These are phyloP conservation scores for Pseudotsuga menziesii DNA, from an alignment of 75 land plant species.

Conservation along the genomic window DNA sequence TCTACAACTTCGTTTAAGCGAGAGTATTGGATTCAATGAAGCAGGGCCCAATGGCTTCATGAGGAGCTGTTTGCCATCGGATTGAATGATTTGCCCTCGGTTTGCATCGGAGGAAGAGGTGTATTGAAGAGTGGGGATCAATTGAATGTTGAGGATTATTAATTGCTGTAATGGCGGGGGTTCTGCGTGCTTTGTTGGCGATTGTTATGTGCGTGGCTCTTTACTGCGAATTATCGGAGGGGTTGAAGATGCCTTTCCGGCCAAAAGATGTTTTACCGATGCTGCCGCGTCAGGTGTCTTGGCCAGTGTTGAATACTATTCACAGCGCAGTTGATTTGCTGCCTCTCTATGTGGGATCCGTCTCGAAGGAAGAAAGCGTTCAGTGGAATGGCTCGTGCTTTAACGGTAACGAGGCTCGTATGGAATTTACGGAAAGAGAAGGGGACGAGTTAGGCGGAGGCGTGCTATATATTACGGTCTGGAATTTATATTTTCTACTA, in stretches of 20 bases:
- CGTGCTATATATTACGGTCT: conserved; percentile 42
- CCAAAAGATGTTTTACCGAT: conserved; percentile 76
- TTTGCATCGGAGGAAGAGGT: too few relatives aligned
- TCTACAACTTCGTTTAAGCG: too few relatives aligned
- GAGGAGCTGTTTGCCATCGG: too few relatives aligned
- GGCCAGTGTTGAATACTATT: conserved; percentile 83
- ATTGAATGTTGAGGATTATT: too few relatives aligned
- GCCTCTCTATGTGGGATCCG: conserved; percentile 78
- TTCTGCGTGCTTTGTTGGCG: too few relatives aligned
- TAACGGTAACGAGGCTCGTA: conserved; percentile 52
- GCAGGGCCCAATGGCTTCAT: too few relatives aligned
- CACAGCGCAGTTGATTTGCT: conserved; percentile 84
- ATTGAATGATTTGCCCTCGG: too few relatives aligned
- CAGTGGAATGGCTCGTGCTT: conserved; percentile 93
- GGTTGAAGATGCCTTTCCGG: conserved; percentile 60
- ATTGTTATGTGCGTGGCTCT: too few relatives aligned
- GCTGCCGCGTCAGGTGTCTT: conserved; percentile 69
- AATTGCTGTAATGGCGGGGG: too few relatives aligned
- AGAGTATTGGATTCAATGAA: too few relatives aligned
- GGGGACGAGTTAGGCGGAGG: conserved; percentile 46
- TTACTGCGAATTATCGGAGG: conserved; percentile 2
- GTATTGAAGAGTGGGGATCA: too few relatives aligned
- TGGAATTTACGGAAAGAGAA: conserved; percentile 48
- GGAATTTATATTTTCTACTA: too few relatives aligned
- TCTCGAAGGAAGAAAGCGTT: conserved; percentile 34